These are phyloP conservation scores for Colletotrichum sojae DNA, from an alignment of 2,329 filamentous ascomycete genomes.

Conservation along the genomic window DNA sequence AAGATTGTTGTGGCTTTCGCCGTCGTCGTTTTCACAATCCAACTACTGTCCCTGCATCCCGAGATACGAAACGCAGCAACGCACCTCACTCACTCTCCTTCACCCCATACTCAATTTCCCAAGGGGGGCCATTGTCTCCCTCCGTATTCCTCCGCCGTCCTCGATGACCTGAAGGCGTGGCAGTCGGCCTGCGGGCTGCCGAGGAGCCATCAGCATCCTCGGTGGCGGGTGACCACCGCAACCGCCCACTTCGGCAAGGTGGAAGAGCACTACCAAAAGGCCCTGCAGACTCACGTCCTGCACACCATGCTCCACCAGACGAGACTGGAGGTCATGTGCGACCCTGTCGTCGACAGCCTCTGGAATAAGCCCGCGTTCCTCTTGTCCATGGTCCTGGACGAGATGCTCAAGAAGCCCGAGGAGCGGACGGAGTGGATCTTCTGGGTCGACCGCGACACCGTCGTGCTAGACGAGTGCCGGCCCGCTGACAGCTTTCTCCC, in stretches of 20 bases:
- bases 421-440: slow-evolving; percentile 41
- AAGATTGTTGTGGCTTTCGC: too few relatives aligned
- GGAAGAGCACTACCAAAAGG: slow-evolving; percentile 41
- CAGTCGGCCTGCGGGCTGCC: too few relatives aligned
- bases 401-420: slow-evolving; percentile 38
- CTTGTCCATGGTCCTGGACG: slow-evolving; percentile 47
- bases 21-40: too few relatives aligned
- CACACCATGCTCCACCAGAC: slow-evolving; percentile 52
- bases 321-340: slow-evolving; percentile 50
- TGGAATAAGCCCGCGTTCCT: slow-evolving; percentile 59
- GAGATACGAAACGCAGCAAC: too few relatives aligned
- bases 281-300: slow-evolving; percentile 51
- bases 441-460: slow-evolving; percentile 44
- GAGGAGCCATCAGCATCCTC: too few relatives aligned
- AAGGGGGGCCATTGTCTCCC: too few relatives aligned
- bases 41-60: too few relatives aligned
- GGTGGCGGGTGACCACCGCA: slow-evolving; percentile 27
- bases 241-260: slow-evolving; percentile 33
- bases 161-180: too few relatives aligned
- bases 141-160: too few relatives aligned
- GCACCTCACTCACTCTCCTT: too few relatives aligned
- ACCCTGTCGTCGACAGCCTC: slow-evolving; percentile 47
- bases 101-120: too few relatives aligned
- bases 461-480: slow-evolving; percentile 42
- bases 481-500: slow-evolving; percentile 35